Evolutionary conservation across 805 yeast species (phyloP), one percentile per base, ranked within the genome.

Genomic region (Ogataea saltuana): DNA sequence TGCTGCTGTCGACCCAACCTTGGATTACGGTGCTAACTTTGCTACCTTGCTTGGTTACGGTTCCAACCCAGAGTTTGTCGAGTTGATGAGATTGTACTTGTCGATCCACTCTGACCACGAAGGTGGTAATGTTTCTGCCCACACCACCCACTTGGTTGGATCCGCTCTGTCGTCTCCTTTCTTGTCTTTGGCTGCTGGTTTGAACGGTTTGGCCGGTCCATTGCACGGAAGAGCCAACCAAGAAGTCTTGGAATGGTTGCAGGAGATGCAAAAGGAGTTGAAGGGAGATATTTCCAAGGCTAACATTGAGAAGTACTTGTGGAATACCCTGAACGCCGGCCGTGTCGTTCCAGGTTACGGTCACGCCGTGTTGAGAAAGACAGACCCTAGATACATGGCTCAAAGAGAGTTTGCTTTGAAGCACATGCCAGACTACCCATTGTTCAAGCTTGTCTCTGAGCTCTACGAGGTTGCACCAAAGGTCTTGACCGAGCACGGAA

Each of bases 261-360:
- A 80, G 63, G 79, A 79, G 65, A 75, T 86, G 74, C 68, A 74
- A 55, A 76, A 75, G 58, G 81, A 75, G 64, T 74, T 85, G 60
- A 74, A 81, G 57, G 95, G 89, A 67, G 81, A 81, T 58, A 79
- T 74, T 70, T 72, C 86, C 55, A 74, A 73, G 64, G 81, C 74
- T 61, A 76, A 83, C 61, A 81, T 85, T 59, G 88, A 80, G 69
- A 79, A 80, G 65, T 83, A 82, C 73, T 69, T 85, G 53, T 83
- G 91, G 90, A 82, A 80, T 42, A 82, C 88, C 41, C 73, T 85
- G 58, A 85, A 85, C 65, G 69, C 85, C 45, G 90, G 91, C 61
- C 82, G 93, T 67, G 93, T 85, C 59, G 83, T 85, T 54, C 93
- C 93, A 64, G 93, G 93, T 64, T 85, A 85, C 66, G 93, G 93